Conservation (phyloP, 345 rosid genomes). For the Corymbia maculata region DNA sequence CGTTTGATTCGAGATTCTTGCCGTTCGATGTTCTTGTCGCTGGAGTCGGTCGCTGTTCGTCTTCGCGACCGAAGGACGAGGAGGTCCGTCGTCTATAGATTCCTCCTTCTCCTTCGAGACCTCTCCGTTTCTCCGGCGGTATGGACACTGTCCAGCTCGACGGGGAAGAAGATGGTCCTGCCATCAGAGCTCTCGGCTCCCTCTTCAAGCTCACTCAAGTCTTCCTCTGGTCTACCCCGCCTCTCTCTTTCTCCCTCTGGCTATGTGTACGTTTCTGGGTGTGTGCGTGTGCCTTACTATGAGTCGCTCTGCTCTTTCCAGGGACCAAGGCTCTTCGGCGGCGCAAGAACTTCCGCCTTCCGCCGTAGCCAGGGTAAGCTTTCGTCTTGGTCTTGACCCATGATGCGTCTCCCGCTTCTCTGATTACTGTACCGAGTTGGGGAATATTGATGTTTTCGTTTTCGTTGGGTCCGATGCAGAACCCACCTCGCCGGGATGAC, state of each 20-base stretch:
- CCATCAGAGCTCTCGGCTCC: slow-evolving; percentile 59
- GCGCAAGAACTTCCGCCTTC: slow-evolving; percentile 10
- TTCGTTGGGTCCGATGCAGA: slow-evolving; percentile 11
- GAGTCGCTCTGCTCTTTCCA: slow-evolving; percentile 9
- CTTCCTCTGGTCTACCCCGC: slow-evolving; percentile 38
- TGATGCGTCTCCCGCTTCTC: not conserved
- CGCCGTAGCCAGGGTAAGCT: slow-evolving; percentile 23
- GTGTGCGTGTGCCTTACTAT: not conserved
- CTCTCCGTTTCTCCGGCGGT: not conserved
- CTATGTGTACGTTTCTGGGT: not conserved
- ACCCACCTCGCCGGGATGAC: slow-evolving; percentile 2
- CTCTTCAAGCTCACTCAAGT: slow-evolving; percentile 69
- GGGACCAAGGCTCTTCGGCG: slow-evolving; percentile 51
- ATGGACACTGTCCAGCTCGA: not conserved
- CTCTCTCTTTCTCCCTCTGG: not conserved
- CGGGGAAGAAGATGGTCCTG: slow-evolving; percentile 21
- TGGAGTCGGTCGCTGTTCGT: not conserved
- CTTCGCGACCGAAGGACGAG: not conserved
- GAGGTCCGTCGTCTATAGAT: not conserved
- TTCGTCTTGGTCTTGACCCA: not conserved
- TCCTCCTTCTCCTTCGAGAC: not conserved
- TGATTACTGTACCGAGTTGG: not conserved
- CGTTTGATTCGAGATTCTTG: not conserved
- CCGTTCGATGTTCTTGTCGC: not conserved
- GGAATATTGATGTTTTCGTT: not conserved